Evolutionary conservation across 768 basidiomycete genomes (phyloP).

Genomic region (Lentinula guzmanii): DNA sequence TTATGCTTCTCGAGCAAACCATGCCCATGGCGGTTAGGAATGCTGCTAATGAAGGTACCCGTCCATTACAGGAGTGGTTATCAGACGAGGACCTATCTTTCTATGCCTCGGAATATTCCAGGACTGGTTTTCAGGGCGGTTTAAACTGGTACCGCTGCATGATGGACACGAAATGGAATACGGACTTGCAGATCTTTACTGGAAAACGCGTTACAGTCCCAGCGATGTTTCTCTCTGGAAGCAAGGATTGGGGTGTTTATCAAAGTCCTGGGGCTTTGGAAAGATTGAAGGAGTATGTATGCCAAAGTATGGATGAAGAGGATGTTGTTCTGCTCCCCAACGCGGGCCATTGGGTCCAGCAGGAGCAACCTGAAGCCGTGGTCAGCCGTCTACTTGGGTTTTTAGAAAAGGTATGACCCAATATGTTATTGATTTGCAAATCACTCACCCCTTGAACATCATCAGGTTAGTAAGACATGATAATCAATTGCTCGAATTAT

Average conservation of each 20-base stretch:
- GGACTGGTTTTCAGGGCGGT: slow-evolving; percentile 61
- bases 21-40: slow-evolving; percentile 45
- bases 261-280: slow-evolving; percentile 44
- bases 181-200: slow-evolving; percentile 38
- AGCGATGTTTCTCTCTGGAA: slow-evolving; percentile 52
- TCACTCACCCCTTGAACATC: neutral
- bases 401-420: slow-evolving; percentile 18
- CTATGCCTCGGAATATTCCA: slow-evolving; percentile 41
- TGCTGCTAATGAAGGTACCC: slow-evolving; percentile 10
- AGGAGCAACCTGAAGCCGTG: slow-evolving; percentile 43
- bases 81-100: slow-evolving; percentile 40
- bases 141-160: slow-evolving; percentile 48
- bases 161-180: slow-evolving; percentile 26
- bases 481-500: neutral
- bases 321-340: slow-evolving; percentile 47
- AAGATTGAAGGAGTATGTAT: slow-evolving; percentile 33
- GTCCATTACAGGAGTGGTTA: slow-evolving; percentile 34
- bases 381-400: slow-evolving; percentile 35
- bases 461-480: neutral
- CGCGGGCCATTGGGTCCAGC: slow-evolving; percentile 63
- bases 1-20: slow-evolving; percentile 47
- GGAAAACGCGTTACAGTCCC: slow-evolving; percentile 43
- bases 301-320: slow-evolving; percentile 30
- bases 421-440: neutral
- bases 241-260: slow-evolving; percentile 56